Evolutionary conservation across 768 basidiomycete genomes (phyloP).

Genomic region (Suillus variegatus): DNA sequence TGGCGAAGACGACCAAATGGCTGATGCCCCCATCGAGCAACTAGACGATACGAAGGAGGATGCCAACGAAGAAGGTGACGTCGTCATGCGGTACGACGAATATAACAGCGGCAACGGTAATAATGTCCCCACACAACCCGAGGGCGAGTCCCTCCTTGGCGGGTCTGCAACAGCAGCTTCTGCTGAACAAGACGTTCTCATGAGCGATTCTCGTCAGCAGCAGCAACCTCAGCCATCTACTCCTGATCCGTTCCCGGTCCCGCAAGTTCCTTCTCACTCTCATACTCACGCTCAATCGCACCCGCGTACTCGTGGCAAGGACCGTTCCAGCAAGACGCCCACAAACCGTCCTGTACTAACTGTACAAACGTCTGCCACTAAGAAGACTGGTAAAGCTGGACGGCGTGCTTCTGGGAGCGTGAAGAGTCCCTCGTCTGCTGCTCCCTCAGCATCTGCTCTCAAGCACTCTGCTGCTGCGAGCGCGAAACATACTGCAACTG

Average conservation of each 20-base stretch:
- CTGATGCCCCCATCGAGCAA: background rate
- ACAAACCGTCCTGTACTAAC: slow-evolving; percentile 59
- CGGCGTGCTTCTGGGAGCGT: background rate
- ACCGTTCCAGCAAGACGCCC: slow-evolving; percentile 28
- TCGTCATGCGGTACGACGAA: slow-evolving; percentile 23
- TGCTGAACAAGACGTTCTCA: slow-evolving; percentile 21
- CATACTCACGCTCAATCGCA: slow-evolving; percentile 58
- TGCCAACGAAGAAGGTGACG: background rate
- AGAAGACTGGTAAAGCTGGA: background rate
- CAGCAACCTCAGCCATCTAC: slow-evolving; percentile 9
- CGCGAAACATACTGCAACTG: slow-evolving; percentile 9
- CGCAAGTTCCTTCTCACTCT: slow-evolving; percentile 25
- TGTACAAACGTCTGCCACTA: slow-evolving; percentile 50
- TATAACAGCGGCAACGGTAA: slow-evolving; percentile 1
- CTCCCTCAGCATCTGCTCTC: background rate
- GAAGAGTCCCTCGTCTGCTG: background rate
- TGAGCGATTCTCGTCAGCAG: slow-evolving; percentile 28
- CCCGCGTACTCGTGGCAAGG: slow-evolving; percentile 46
- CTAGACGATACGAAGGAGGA: slow-evolving; percentile 1
- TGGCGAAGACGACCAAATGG: background rate
- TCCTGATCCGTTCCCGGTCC: slow-evolving; percentile 27
- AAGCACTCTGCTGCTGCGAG: background rate
- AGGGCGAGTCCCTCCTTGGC: slow-evolving; percentile 8
- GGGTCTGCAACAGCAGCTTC: background rate
- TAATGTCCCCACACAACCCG: slow-evolving; percentile 7